Conservation (phyloP, 768 basidiomycete species). For the Hericium alpestre region DNA sequence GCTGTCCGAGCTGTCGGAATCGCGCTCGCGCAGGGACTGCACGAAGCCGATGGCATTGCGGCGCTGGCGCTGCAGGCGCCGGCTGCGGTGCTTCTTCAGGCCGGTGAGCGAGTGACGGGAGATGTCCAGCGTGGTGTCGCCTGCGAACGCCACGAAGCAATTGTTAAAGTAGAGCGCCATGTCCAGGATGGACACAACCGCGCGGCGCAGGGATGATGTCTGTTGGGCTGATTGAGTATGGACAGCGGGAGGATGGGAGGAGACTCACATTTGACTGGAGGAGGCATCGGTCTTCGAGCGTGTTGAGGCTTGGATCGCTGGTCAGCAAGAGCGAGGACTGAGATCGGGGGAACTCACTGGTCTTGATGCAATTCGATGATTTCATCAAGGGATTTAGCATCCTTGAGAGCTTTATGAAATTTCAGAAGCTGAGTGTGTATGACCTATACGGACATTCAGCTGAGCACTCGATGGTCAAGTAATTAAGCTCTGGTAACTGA, state of each 20-base stretch:
- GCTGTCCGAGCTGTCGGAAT: slow-evolving; percentile 31
- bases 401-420: slow-evolving; percentile 46
- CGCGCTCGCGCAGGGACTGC: slow-evolving; percentile 21
- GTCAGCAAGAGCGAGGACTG: neutral
- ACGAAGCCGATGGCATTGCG: slow-evolving; percentile 57
- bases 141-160: slow-evolving; percentile 48
- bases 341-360: slow-evolving; percentile 41
- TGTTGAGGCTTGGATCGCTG: slow-evolving; percentile 40
- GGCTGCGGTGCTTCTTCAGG: slow-evolving; percentile 51
- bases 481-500: slow-evolving; percentile 20
- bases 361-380: slow-evolving; percentile 60
- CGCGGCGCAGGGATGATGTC: slow-evolving; percentile 55
- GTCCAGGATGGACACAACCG: slow-evolving; percentile 62
- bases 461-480: neutral
- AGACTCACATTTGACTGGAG: slow-evolving; percentile 46
- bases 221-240: slow-evolving; percentile 17
- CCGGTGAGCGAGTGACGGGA: slow-evolving; percentile 37
- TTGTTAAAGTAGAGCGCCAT: slow-evolving; percentile 63
- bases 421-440: slow-evolving; percentile 49
- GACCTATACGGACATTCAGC: slow-evolving; percentile 33
- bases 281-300: slow-evolving; percentile 51
- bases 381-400: slow-evolving; percentile 60
- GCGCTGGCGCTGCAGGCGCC: slow-evolving; percentile 43
- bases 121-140: slow-evolving; percentile 50
- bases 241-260: too few species aligned